These are phyloP conservation scores for Nemania abortiva DNA, from an alignment of 2,329 filamentous ascomycete species.

Conservation along the genomic window DNA sequence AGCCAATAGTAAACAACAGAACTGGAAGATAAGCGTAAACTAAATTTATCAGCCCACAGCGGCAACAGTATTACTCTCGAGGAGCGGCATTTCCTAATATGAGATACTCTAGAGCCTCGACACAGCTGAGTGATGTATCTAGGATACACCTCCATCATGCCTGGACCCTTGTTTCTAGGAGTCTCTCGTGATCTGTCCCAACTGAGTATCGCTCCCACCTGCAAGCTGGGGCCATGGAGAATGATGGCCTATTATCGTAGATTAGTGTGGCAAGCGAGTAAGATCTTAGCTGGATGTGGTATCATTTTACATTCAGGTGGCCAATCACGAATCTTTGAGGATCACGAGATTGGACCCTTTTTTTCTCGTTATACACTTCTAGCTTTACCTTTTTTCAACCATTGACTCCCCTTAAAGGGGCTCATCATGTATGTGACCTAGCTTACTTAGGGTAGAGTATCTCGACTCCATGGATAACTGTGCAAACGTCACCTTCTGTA, in stretches of 20 bases:
- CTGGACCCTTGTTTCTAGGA: neutral
- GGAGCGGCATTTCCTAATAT: neutral
- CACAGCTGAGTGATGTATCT: neutral
- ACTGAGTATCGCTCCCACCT: slow-evolving; percentile 10
- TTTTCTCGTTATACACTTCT: neutral
- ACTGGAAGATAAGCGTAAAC: neutral
- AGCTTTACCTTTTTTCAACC: neutral
- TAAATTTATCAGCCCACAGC: neutral
- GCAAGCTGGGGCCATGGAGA: neutral
- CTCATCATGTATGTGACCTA: neutral
- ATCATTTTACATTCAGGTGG: neutral
- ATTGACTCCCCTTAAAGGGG: neutral
- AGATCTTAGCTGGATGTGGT: neutral
- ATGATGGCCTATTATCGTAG: neutral
- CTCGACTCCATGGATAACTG: neutral
- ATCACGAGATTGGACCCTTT: neutral
- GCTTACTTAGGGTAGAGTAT: neutral
- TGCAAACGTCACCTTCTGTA: neutral
- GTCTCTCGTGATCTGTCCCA: neutral
- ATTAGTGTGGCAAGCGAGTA: neutral
- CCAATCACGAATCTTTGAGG: neutral
- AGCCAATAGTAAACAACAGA: neutral
- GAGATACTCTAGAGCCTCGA: neutral
- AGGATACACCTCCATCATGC: neutral
- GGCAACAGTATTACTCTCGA: neutral